Conservation (phyloP, 116 monocot genomes). For the Cymodocea nodosa region DNA sequence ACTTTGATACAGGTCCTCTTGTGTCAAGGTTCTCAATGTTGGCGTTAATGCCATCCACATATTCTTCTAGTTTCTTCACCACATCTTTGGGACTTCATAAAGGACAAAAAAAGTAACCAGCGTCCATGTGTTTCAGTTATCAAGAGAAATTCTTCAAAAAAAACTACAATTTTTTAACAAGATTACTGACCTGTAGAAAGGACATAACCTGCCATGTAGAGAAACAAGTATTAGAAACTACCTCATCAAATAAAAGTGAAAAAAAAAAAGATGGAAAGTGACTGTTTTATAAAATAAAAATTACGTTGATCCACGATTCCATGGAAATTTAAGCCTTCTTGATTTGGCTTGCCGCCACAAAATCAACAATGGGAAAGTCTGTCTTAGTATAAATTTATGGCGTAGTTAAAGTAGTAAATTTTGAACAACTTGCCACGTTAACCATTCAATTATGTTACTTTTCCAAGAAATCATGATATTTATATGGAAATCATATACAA, state of each 20-base stretch:
- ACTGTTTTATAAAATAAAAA: too few species aligned
- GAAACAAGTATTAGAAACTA: not conserved
- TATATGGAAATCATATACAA: too few species aligned
- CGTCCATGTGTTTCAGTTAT: not conserved
- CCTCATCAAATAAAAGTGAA: not conserved
- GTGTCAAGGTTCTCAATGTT: slow-evolving; percentile 65
- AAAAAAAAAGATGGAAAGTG: too few species aligned
- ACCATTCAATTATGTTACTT: too few species aligned
- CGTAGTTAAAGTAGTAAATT: too few species aligned
- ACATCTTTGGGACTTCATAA: slow-evolving; percentile 25
- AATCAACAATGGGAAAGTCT: too few species aligned
- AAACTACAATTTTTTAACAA: not conserved
- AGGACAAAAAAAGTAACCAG: not conserved
- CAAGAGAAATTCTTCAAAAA: not conserved
- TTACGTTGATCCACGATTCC: too few species aligned
- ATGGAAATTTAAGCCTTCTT: too few species aligned
- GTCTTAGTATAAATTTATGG: too few species aligned
- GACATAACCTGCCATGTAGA: slow-evolving; percentile 4
- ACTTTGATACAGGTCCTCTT: slow-evolving; percentile 84
- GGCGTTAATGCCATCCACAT: slow-evolving; percentile 81
- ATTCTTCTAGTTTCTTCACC: slow-evolving; percentile 75
- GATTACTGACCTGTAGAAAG: slow-evolving; percentile 5
- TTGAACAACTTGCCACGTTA: too few species aligned
- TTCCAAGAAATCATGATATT: too few species aligned
- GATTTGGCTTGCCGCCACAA: too few species aligned